Evolutionary conservation across 208 protist species (phyloP), one percentile per base, ranked within the genome.

Genomic region (Novymonas esmeraldas): DNA sequence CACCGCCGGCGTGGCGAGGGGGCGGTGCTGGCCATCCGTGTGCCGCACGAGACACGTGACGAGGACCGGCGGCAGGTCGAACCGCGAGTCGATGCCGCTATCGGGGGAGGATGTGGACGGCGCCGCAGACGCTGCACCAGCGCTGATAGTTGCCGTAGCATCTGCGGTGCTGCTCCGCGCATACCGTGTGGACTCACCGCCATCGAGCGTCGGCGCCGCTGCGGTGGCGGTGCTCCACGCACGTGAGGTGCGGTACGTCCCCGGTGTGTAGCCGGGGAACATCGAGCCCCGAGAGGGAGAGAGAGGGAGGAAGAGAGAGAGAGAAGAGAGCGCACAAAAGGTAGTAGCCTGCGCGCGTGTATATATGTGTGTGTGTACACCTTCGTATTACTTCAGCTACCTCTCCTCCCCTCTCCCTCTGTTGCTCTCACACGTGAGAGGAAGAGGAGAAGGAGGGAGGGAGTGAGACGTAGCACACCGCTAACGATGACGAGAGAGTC

Each of bases 1-100:
- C 20, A 74, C 58, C 3, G 65, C 58, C 18, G 88, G 88, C 1
- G 88, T 94, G 31, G 71, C 70, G 14, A 89, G 60, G 28, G 73
- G 66, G 26, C 64, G 50, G 50, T 82, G 66, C 14, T 82, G 70
- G 9, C 62, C 62, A 58, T 89, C 73, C 6, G 82, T 55, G 61
- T 94, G 88, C 13, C 76, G 82, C 59, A 94, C 82, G 18, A 89
- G 74, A 41, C 84, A 91, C 2, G 81, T 76, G 16, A 94, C 78
- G 44, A 87, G 73, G 16, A 73, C 72, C 6, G 84, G 79, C 3
- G 76, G 73, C 0, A 94, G 57, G 6, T 61, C 49, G 22, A 80
- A 80, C 26, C 62, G 44, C 9, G 38, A 54, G 55, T 68, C 64
- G 0, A 72, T 58, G 26, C 64, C 44, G 28, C 31, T 36, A 26